These are phyloP conservation scores for Carex kokanica DNA, from an alignment of 176 grass and related monocot species.

Conservation along the genomic window DNA sequence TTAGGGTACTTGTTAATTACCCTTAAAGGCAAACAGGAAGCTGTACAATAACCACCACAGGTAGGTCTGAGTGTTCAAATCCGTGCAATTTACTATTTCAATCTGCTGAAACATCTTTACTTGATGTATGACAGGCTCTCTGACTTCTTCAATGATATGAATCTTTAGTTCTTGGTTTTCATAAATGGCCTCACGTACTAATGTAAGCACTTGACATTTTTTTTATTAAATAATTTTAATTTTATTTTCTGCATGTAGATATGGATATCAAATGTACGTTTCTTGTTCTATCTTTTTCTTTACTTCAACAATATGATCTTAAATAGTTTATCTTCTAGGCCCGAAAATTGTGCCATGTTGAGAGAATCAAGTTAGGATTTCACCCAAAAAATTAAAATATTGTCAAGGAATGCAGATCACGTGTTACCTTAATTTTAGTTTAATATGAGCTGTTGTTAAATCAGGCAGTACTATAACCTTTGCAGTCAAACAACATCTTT, in stretches of 20 bases:
- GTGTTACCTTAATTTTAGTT: neutral
- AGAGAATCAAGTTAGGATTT: neutral
- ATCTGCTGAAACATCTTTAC: neutral
- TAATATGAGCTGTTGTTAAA: neutral
- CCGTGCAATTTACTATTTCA: neutral
- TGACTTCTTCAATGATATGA: slow-evolving; percentile 61
- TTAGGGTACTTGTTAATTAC: neutral
- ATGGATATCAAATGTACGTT: neutral
- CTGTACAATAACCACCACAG: neutral
- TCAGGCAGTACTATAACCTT: neutral
- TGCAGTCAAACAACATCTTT: neutral
- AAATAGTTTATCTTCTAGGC: neutral
- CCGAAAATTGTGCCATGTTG: neutral
- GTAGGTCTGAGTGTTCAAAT: slow-evolving; percentile 1
- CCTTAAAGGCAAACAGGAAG: neutral
- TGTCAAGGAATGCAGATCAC: neutral
- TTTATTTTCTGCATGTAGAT: neutral
- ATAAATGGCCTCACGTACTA: neutral
- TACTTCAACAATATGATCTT: neutral
- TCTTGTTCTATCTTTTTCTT: neutral
- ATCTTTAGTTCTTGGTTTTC: slow-evolving; percentile 40
- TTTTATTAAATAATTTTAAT: neutral
- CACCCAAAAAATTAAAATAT: neutral
- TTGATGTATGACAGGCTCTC: slow-evolving; percentile 53
- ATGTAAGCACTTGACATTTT: slow-evolving; percentile 12